Conservation (phyloP, 805 yeast species). For the Nakazawaea ernobii region DNA sequence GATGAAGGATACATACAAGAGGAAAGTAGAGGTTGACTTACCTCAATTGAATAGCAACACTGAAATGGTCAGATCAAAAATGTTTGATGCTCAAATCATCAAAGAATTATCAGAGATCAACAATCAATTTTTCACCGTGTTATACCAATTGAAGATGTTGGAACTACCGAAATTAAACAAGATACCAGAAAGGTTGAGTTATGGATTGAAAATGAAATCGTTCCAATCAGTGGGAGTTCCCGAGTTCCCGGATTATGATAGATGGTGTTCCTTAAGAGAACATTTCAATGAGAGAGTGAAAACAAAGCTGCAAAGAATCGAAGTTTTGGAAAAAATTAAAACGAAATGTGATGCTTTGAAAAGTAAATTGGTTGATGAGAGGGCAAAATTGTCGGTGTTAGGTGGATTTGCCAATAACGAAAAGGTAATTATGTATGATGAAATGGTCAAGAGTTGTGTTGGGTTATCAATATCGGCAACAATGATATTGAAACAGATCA, state of each 20-base stretch:
- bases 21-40: conserved; percentile 25
- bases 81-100: conserved; percentile 18
- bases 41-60: conserved; percentile 28
- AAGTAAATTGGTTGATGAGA: conserved; percentile 9
- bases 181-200: conserved; percentile 30
- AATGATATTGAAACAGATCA: conserved; percentile 14
- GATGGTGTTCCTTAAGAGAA: conserved; percentile 18
- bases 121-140: conserved; percentile 6
- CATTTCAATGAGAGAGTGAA: background rate
- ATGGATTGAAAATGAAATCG: conserved; percentile 66
- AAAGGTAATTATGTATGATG: background rate
- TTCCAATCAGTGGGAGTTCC: conserved; percentile 81
- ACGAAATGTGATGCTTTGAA: conserved; percentile 13
- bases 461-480: conserved; percentile 20
- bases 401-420: conserved; percentile 21
- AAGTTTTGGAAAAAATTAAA: conserved; percentile 13
- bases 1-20: conserved; percentile 28
- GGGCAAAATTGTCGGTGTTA: conserved; percentile 23
- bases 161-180: conserved; percentile 23
- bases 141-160: conserved; percentile 13
- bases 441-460: conserved; percentile 24
- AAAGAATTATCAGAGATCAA: conserved; percentile 19
- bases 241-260: conserved; percentile 44
- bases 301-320: conserved; percentile 12
- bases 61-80: conserved; percentile 20